These are phyloP conservation scores for Sutorius eximius DNA, from an alignment of 1,284 basidiomycete genomes.

Conservation along the genomic window DNA sequence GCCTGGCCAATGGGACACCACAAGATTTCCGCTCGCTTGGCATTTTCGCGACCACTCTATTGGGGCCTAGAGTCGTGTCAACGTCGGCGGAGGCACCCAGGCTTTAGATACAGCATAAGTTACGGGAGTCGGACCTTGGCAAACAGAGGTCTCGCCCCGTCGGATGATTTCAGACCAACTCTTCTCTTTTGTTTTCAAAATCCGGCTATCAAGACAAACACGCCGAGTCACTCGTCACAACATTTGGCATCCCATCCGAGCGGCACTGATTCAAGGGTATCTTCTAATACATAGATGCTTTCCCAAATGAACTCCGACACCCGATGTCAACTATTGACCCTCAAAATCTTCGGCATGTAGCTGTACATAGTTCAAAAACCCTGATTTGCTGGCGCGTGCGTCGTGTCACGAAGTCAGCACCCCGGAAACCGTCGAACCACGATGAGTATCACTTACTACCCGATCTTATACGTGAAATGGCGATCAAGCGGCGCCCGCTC, in stretches of 20 bases:
- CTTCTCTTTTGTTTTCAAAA: slow-evolving; percentile 17
- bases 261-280: background rate
- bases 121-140: background rate
- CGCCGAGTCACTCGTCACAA: background rate
- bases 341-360: slow-evolving; percentile 32
- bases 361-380: slow-evolving; percentile 34
- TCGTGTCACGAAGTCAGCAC: background rate
- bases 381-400: slow-evolving; percentile 25
- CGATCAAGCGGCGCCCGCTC: slow-evolving; percentile 29
- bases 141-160: background rate
- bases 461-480: slow-evolving; percentile 39
- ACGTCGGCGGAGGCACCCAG: background rate
- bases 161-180: background rate
- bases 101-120: background rate
- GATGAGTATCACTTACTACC: slow-evolving; percentile 33
- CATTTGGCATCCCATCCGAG: background rate
- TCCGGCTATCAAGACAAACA: background rate
- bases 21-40: background rate
- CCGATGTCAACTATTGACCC: background rate
- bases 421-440: background rate
- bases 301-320: background rate
- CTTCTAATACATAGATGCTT: background rate
- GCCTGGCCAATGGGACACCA: too few species aligned
- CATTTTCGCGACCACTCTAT: background rate
- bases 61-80: background rate